These are phyloP conservation scores for Aureobasidium leucospermi DNA, from an alignment of 2,329 filamentous ascomycete genomes.

Conservation along the genomic window DNA sequence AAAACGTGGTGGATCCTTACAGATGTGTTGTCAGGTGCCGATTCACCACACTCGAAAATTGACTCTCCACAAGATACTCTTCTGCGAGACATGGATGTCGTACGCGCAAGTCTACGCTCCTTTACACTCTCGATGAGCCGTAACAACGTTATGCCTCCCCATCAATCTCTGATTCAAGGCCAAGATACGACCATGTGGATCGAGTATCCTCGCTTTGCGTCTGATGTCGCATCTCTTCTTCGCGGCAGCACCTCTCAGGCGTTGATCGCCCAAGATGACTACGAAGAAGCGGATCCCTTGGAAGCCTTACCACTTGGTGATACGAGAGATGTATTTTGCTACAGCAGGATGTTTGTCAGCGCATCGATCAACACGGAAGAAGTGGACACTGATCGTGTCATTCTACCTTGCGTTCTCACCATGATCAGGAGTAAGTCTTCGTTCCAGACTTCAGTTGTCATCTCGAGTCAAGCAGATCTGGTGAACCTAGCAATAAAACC, in stretches of 20 bases:
- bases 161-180: slow-evolving; percentile 61
- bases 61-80: slow-evolving; percentile 12
- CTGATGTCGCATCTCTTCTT: slow-evolving; percentile 64
- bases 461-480: slow-evolving; percentile 72
- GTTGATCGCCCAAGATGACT: slow-evolving; percentile 39
- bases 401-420: slow-evolving; percentile 68
- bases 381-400: slow-evolving; percentile 57
- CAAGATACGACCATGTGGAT: slow-evolving; percentile 79
- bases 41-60: slow-evolving; percentile 1
- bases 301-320: slow-evolving; percentile 73
- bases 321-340: slow-evolving; percentile 65
- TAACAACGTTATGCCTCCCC: slow-evolving; percentile 66
- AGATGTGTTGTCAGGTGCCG: slow-evolving; percentile 29
- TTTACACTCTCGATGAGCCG: slow-evolving; percentile 75
- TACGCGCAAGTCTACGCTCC: slow-evolving; percentile 50
- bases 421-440: slow-evolving; percentile 64
- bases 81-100: not conserved
- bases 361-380: slow-evolving; percentile 68
- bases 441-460: slow-evolving; percentile 61
- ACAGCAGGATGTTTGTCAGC: slow-evolving; percentile 68
- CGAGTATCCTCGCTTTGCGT: slow-evolving; percentile 64
- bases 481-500: slow-evolving; percentile 66
- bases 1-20: slow-evolving; percentile 75
- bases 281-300: slow-evolving; percentile 45
- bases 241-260: slow-evolving; percentile 47